These are phyloP conservation scores for Dicorynia guianensis DNA, from an alignment of 306 rosid species.

Conservation along the genomic window DNA sequence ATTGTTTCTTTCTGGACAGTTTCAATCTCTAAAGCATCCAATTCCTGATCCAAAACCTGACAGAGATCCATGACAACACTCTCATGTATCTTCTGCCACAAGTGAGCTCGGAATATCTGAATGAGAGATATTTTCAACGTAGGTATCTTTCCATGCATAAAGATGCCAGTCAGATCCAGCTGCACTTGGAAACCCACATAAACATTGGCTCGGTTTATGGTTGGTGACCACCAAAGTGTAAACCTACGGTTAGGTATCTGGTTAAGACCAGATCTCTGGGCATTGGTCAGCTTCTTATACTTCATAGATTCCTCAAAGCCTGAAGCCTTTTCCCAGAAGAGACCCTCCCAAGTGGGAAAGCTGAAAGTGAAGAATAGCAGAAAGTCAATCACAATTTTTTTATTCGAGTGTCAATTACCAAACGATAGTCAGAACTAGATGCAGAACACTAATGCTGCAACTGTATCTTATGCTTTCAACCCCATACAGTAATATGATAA, in stretches of 20 bases:
- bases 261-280: slow-evolving; percentile 99
- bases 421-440: not conserved
- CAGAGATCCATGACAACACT: slow-evolving; percentile 99
- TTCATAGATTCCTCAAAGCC: slow-evolving; percentile 99
- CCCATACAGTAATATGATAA: not conserved
- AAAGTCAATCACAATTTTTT: slow-evolving; percentile 26
- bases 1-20: slow-evolving; percentile 99
- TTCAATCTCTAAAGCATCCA: slow-evolving; percentile 98
- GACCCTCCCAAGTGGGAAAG: slow-evolving; percentile 99
- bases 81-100: slow-evolving; percentile 99
- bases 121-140: slow-evolving; percentile 96
- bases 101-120: slow-evolving; percentile 97
- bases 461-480: not conserved
- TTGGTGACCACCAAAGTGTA: slow-evolving; percentile 99
- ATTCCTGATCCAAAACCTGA: slow-evolving; percentile 98
- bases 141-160: slow-evolving; percentile 99
- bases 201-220: slow-evolving; percentile 97
- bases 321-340: slow-evolving; percentile 99
- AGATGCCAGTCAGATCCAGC: slow-evolving; percentile 95
- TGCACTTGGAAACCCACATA: slow-evolving; percentile 99
- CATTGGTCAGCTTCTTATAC: slow-evolving; percentile 97
- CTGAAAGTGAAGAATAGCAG: slow-evolving; percentile 49
- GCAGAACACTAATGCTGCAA: no score
- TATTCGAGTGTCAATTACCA: no score
- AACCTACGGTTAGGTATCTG: slow-evolving; percentile 99